Percentiles rank a stretch among this genome's conserved stretches.
These are phyloP conservation scores for Tephrocybe sp. DNA, from an alignment of 768 basidiomycete genomes.

Conservation along the genomic window DNA sequence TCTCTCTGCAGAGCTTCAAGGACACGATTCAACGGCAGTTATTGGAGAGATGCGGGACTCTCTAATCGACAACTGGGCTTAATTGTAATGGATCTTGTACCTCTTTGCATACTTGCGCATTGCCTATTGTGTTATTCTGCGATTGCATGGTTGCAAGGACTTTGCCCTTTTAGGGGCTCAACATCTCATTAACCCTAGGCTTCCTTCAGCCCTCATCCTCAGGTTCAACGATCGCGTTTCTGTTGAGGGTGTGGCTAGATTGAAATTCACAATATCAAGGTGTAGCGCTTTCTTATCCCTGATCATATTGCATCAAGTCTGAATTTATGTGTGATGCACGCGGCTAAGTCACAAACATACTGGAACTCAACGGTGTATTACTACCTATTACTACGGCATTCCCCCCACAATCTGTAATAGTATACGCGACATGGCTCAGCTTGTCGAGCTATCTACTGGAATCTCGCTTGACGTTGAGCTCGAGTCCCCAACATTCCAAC, in stretches of 20 bases:
- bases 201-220: no score
- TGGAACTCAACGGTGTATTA: no score
- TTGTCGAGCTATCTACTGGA: constrained; percentile 19
- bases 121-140: background rate
- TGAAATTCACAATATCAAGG: no score
- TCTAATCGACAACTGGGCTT: constrained; percentile 92
- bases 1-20: constrained; percentile 71
- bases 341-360: no score
- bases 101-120: background rate
- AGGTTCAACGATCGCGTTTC: no score
- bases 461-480: constrained; percentile 39
- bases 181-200: no score
- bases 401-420: background rate
- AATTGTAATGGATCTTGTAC: constrained; percentile 16
- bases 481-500: constrained; percentile 23
- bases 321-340: no score
- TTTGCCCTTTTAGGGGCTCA: no score
- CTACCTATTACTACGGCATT: no score
- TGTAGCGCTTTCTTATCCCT: no score
- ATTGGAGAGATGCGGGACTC: constrained; percentile 92
- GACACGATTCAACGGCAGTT: constrained; percentile 75
- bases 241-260: no score
- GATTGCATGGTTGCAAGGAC: background rate
- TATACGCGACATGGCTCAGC: constrained; percentile 11
- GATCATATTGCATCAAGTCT: no score